phyloP scores from a whole-genome alignment of 768 basidiomycete species.

The Suillus brevipes region DNA sequence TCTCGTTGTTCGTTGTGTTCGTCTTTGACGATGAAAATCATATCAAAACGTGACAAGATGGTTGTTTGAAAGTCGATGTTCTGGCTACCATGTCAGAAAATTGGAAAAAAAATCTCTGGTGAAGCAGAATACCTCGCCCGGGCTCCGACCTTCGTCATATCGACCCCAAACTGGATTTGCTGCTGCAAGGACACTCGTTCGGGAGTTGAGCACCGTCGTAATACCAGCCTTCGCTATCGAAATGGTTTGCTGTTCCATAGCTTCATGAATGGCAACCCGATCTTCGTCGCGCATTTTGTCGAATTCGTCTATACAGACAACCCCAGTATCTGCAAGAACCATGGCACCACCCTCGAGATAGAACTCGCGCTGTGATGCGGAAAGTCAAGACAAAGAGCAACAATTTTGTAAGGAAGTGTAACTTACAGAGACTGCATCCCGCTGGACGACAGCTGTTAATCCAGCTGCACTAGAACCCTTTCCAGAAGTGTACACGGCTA shows the following conservation, averaged over 20 bases:
- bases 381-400: slow-evolving; percentile 8
- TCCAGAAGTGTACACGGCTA: slow-evolving; percentile 97
- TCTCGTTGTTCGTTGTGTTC: slow-evolving; percentile 96
- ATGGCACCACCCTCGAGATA: slow-evolving; percentile 99
- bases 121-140: slow-evolving; percentile 68
- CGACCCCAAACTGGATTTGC: slow-evolving; percentile 98
- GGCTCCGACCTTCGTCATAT: slow-evolving; percentile 95
- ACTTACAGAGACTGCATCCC: slow-evolving; percentile 86
- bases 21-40: slow-evolving; percentile 99
- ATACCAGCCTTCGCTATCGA: slow-evolving; percentile 99
- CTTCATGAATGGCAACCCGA: slow-evolving; percentile 98
- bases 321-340: slow-evolving; percentile 97
- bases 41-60: slow-evolving; percentile 96
- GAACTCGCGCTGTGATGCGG: slow-evolving; percentile 77
- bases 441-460: slow-evolving; percentile 95
- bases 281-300: slow-evolving; percentile 99
- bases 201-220: slow-evolving; percentile 93
- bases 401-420: neutral
- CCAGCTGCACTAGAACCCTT: slow-evolving; percentile 99
- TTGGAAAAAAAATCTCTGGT: neutral
- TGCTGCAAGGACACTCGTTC: slow-evolving; percentile 94
- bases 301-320: slow-evolving; percentile 99
- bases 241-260: slow-evolving; percentile 99
- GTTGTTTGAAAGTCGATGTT: slow-evolving; percentile 99
- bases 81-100: slow-evolving; percentile 26